Evolutionary conservation across 2,329 filamentous ascomycete genomes (phyloP).

Genomic region (Paraphaeosphaeria minitans): DNA sequence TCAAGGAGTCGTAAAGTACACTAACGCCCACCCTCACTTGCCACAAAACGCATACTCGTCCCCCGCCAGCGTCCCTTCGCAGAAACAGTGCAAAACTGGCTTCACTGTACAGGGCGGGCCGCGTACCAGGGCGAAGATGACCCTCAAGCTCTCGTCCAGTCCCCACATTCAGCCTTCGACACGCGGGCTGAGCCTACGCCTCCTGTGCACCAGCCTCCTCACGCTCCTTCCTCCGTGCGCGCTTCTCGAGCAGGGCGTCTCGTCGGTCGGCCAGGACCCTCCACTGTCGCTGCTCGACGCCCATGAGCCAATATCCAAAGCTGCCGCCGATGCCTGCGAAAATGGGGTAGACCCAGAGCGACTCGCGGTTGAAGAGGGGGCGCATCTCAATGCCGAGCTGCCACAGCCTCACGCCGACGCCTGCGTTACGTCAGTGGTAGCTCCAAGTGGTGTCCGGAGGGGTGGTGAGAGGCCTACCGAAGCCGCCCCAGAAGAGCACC

Average conservation of each 20-base stretch:
- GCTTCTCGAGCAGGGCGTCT: constrained; percentile 83
- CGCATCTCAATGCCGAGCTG: constrained; percentile 99
- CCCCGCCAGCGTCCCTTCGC: neutral
- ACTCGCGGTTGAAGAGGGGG: constrained; percentile 83
- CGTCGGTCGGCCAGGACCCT: constrained; percentile 78
- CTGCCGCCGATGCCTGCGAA: constrained; percentile 85
- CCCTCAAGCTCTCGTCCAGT: constrained; percentile 1
- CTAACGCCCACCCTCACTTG: constrained; percentile 16
- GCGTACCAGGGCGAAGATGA: neutral
- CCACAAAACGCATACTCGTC: constrained; percentile 8
- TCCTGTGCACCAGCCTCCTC: constrained; percentile 52
- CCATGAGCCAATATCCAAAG: constrained; percentile 97
- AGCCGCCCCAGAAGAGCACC: constrained; percentile 84
- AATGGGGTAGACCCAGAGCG: constrained; percentile 88
- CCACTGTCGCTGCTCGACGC: constrained; percentile 82
- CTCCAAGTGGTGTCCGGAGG: constrained; percentile 11
- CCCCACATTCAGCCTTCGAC: neutral
- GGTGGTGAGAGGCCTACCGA: constrained; percentile 68
- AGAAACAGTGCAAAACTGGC: constrained; percentile 12
- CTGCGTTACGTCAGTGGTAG: constrained; percentile 54
- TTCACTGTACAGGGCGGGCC: neutral
- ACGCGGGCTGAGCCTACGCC: constrained; percentile 18
- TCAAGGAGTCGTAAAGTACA: constrained; percentile 32
- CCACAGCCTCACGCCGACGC: constrained; percentile 90
- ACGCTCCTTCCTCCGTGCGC: constrained; percentile 74